phyloP scores from a whole-genome alignment of 1,139 yeast species.

The Waltiozyma solani region DNA sequence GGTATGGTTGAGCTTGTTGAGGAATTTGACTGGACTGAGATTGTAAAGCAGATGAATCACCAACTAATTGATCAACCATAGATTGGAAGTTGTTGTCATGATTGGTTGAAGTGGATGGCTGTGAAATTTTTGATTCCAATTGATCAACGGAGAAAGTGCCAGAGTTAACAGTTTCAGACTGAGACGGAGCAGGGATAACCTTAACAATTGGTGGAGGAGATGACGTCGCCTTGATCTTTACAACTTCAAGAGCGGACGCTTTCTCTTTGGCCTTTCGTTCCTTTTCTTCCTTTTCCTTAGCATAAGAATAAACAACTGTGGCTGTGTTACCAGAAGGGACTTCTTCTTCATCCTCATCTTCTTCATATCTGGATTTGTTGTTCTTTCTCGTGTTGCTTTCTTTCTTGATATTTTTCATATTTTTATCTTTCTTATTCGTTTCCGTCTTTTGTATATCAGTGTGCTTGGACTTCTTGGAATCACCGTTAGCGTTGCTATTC shows the following conservation, averaged over 20 bases:
- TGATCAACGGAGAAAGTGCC: too few species aligned
- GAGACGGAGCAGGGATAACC: too few species aligned
- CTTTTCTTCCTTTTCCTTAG: conserved; percentile 1
- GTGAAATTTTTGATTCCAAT: not conserved
- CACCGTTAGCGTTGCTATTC: not conserved
- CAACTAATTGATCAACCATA: not conserved
- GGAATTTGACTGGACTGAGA: not conserved
- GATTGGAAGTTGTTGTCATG: not conserved
- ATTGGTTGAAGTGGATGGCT: not conserved
- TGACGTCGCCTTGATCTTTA: not conserved
- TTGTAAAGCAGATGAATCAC: not conserved
- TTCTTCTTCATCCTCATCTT: not conserved
- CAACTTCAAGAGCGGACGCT: not conserved
- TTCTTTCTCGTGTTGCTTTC: not conserved
- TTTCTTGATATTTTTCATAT: not conserved
- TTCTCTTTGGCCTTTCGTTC: not conserved
- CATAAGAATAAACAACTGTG: not conserved
- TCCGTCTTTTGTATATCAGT: conserved; percentile 1
- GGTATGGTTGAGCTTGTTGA: too few species aligned
- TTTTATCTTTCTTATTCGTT: not conserved
- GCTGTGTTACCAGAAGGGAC: not conserved
- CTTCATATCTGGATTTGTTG: not conserved
- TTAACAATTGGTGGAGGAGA: not conserved
- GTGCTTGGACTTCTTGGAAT: not conserved
- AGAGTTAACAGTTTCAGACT: too few species aligned